A percentile compares a stretch with the other conserved stretches of the same genome.
These are phyloP conservation scores for Sporisorium sorghi DNA, from an alignment of 1,284 basidiomycete genomes.

Conservation along the genomic window DNA sequence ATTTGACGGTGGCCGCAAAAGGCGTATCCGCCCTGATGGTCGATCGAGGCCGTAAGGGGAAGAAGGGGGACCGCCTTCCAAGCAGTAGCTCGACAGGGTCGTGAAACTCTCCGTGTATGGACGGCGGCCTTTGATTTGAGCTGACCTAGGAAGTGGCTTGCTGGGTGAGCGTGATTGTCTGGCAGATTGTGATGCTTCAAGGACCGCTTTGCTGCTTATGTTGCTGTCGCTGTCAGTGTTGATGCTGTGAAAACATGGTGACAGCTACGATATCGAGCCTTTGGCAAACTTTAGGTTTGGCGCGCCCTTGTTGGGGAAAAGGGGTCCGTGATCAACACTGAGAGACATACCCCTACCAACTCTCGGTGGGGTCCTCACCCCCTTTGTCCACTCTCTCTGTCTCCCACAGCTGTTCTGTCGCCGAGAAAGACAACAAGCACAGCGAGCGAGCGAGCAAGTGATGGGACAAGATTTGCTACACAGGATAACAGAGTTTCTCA, in stretches of 20 bases:
- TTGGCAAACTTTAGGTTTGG: background rate
- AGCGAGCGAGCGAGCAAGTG: background rate
- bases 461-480: background rate
- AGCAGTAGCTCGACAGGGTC: too few relatives aligned
- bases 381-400: background rate
- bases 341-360: background rate
- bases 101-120: too few relatives aligned
- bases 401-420: background rate
- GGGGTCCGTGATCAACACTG: background rate
- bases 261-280: background rate
- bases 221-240: background rate
- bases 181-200: background rate
- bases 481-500: background rate
- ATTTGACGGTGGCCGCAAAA: slow-evolving; percentile 32
- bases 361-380: too few relatives aligned
- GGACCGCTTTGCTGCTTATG: background rate
- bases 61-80: slow-evolving; percentile 32
- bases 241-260: background rate
- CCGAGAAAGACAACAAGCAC: background rate
- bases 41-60: slow-evolving; percentile 7
- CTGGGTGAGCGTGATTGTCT: background rate
- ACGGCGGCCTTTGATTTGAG: background rate
- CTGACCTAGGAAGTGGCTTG: background rate
- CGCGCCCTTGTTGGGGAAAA: background rate
- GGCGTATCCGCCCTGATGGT: slow-evolving; percentile 11